phyloP scores from a whole-genome alignment of 306 rosid species.

The Leucaena leucocephala region DNA sequence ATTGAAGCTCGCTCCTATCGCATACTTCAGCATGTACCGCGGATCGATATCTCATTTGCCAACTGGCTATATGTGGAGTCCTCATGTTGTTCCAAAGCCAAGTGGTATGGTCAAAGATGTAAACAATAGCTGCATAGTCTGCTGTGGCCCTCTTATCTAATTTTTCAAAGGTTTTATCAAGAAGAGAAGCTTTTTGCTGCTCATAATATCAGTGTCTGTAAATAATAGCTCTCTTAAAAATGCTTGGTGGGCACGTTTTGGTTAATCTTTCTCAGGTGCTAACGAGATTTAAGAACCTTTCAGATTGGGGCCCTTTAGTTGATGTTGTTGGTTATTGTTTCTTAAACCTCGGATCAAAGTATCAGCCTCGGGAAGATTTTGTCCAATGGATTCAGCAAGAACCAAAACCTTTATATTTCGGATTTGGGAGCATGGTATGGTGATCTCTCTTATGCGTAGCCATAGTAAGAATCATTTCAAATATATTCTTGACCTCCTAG shows the following conservation, averaged over 20 bases:
- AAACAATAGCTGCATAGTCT: conserved; percentile 7
- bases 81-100: conserved; percentile 89
- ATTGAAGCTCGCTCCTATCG: conserved; percentile 86
- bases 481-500: neutral
- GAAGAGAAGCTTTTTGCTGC: neutral
- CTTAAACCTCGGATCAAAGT: conserved; percentile 70
- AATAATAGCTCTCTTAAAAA: conserved; percentile 16
- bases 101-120: conserved; percentile 54
- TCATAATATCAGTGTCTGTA: neutral
- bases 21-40: conserved; percentile 82
- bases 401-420: conserved; percentile 74
- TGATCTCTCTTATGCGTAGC: conserved; percentile 27
- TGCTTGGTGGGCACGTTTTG: conserved; percentile 22
- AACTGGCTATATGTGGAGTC: conserved; percentile 91
- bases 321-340: conserved; percentile 92
- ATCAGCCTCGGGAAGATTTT: conserved; percentile 71
- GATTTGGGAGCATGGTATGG: conserved; percentile 95
- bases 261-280: conserved; percentile 26
- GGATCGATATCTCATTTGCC: conserved; percentile 92
- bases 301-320: conserved; percentile 89
- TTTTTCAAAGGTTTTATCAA: conserved; percentile 4
- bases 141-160: neutral
- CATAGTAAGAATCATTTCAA: neutral
- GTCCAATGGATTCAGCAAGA: conserved; percentile 70
- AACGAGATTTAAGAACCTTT: conserved; percentile 34